Conservation (phyloP, 352 stramenopile species). For the Hyaloperonospora brassicae region DNA sequence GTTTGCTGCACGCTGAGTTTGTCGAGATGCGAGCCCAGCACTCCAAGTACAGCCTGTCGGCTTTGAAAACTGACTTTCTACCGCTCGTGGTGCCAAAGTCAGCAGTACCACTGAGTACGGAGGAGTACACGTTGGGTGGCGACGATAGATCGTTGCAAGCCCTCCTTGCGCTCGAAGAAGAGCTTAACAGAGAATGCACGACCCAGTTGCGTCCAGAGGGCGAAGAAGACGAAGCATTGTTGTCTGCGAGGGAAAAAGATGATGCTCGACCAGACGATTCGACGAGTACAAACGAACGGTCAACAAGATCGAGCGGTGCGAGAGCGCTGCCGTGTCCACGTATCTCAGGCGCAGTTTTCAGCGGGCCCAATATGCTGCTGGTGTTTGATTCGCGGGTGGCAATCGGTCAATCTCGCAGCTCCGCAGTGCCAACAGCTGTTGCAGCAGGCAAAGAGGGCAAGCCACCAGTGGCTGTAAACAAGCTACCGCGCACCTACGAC, state of each 20-base stretch:
- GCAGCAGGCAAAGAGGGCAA: slow-evolving; percentile 50
- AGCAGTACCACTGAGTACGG: slow-evolving; percentile 43
- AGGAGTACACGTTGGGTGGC: slow-evolving; percentile 57
- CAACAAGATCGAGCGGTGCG: slow-evolving; percentile 16
- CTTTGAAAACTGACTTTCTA: slow-evolving; percentile 67
- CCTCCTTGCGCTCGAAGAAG: slow-evolving; percentile 60
- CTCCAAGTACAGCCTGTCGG: slow-evolving; percentile 61
- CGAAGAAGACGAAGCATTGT: slow-evolving; percentile 20
- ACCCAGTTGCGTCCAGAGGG: slow-evolving; percentile 8
- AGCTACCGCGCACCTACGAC: slow-evolving; percentile 67
- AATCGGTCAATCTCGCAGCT: slow-evolving; percentile 59
- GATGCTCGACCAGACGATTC: slow-evolving; percentile 15
- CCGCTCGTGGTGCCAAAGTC: slow-evolving; percentile 59
- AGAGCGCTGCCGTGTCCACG: slow-evolving; percentile 59
- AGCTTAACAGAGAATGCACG: slow-evolving; percentile 47
- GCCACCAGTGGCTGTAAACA: slow-evolving; percentile 26
- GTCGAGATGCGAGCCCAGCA: slow-evolving; percentile 25
- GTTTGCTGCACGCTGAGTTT: slow-evolving; percentile 26
- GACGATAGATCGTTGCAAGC: slow-evolving; percentile 41
- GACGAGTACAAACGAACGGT: slow-evolving; percentile 12
- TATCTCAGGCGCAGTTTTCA: slow-evolving; percentile 75
- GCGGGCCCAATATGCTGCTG: slow-evolving; percentile 75
- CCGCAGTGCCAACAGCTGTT: slow-evolving; percentile 34
- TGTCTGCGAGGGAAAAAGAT: slow-evolving; percentile 17
- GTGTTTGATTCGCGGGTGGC: slow-evolving; percentile 79